Evolutionary conservation across 148 eudicot species (phyloP).

Genomic region (Silene conica): DNA sequence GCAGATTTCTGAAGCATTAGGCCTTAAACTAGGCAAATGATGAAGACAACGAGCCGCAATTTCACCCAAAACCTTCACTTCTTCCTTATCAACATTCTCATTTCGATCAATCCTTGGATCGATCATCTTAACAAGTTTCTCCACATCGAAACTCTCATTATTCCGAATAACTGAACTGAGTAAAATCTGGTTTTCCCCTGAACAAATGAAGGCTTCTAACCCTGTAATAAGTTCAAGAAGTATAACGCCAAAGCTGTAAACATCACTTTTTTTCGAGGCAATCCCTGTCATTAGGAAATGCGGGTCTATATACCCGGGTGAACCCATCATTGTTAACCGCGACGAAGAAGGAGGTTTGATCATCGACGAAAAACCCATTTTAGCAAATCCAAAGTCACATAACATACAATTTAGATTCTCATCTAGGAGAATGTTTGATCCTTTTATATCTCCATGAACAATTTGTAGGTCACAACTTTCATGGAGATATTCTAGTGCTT

Average conservation of each 20-base stretch:
- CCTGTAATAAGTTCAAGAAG: conserved; percentile 70
- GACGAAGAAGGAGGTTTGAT: conserved; percentile 39
- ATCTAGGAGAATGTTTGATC: conserved; percentile 69
- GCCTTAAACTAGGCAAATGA: conserved; percentile 60
- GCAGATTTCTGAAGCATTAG: conserved; percentile 44
- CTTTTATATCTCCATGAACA: conserved; percentile 76
- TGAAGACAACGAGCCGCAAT: conserved; percentile 45
- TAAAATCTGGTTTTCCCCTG: conserved; percentile 32
- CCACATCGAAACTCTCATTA: conserved; percentile 30
- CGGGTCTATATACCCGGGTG: conserved; percentile 83
- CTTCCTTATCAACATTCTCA: conserved; percentile 30
- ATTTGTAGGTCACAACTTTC: conserved; percentile 45
- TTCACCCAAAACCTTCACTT: conserved; percentile 37
- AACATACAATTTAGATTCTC: conserved; percentile 43
- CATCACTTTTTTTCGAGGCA: conserved; percentile 70
- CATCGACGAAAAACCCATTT: conserved; percentile 53
- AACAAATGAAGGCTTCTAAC: conserved; percentile 43
- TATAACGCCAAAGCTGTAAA: conserved; percentile 72
- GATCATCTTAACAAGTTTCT: conserved; percentile 41
- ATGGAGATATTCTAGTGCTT: conserved; percentile 62
- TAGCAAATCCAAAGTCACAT: conserved; percentile 77
- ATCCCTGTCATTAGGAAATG: conserved; percentile 68
- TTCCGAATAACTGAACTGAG: conserved; percentile 36
- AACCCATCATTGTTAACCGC: conserved; percentile 51
- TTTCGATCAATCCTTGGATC: conserved; percentile 34